Conservation (phyloP, 2,329 filamentous ascomycete genomes). For the Verticillium klebahnii region DNA sequence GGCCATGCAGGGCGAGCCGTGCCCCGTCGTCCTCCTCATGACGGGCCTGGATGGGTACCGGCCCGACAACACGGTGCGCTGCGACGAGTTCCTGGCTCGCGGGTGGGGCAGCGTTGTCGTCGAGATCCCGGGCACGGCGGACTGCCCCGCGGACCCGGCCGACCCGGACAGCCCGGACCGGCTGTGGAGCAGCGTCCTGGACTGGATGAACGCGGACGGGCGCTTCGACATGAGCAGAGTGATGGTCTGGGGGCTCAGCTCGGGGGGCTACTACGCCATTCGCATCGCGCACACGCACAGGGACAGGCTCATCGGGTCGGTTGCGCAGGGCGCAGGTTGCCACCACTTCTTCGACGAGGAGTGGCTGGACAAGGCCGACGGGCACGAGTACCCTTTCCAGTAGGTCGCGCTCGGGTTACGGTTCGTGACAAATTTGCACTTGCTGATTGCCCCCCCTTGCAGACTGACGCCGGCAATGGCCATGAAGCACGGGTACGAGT, state of each 20-base stretch:
- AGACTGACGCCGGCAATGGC: slow-evolving; percentile 51
- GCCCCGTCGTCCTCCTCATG: slow-evolving; percentile 50
- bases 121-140: slow-evolving; percentile 48
- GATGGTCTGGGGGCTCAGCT: slow-evolving; percentile 60
- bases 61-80: slow-evolving; percentile 57
- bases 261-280: slow-evolving; percentile 65
- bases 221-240: slow-evolving; percentile 53
- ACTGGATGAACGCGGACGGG: slow-evolving; percentile 48
- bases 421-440: background rate
- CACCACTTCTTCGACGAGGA: slow-evolving; percentile 50
- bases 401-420: slow-evolving; percentile 20
- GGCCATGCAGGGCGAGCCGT: slow-evolving; percentile 17
- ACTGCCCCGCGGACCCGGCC: slow-evolving; percentile 58
- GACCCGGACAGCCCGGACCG: slow-evolving; percentile 58
- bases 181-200: slow-evolving; percentile 57
- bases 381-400: slow-evolving; percentile 63
- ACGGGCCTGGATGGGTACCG: slow-evolving; percentile 60
- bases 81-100: slow-evolving; percentile 55
- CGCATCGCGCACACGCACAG: slow-evolving; percentile 65
- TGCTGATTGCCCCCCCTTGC: slow-evolving; percentile 4
- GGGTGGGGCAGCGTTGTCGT: slow-evolving; percentile 60
- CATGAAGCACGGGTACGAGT: slow-evolving; percentile 57
- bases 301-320: slow-evolving; percentile 43
- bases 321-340: slow-evolving; percentile 55
- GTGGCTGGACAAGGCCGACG: slow-evolving; percentile 56